Conservation (phyloP, 176 grass and related monocot genomes). For the Elymus sibiricus region DNA sequence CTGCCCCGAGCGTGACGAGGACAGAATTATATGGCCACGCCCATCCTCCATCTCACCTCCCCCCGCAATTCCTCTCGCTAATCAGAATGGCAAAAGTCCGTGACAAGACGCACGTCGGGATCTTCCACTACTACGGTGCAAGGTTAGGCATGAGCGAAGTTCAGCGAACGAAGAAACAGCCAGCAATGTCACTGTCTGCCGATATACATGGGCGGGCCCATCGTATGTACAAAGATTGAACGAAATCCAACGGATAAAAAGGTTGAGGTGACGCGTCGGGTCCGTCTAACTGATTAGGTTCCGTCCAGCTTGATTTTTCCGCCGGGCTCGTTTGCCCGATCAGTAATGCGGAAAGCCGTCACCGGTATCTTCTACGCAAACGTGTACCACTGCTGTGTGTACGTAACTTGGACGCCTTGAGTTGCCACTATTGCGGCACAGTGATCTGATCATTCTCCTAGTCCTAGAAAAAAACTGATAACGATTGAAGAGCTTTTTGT, state of each 20-base stretch:
- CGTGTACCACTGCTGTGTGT: background rate
- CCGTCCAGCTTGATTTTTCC: background rate
- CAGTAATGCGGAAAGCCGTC: background rate
- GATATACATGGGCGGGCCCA: background rate
- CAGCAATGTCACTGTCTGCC: background rate
- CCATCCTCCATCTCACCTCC: background rate
- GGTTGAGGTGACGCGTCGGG: background rate
- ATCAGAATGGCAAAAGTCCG: background rate
- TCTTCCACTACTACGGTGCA: background rate
- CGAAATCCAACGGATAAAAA: background rate
- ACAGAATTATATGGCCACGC: background rate
- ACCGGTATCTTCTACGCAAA: background rate
- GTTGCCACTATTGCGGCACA: background rate
- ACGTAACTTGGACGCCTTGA: background rate
- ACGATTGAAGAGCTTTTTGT: background rate
- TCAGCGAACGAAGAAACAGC: background rate
- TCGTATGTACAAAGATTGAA: background rate
- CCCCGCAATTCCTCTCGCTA: no score
- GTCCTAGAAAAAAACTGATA: background rate
- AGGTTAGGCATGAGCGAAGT: background rate
- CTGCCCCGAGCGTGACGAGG: background rate
- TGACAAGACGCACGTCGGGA: background rate
- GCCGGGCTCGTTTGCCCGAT: background rate
- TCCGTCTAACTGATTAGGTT: no score
- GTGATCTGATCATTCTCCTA: background rate